Evolutionary conservation across 805 yeast species (phyloP).

Genomic region (Lipomyces anomalus): DNA sequence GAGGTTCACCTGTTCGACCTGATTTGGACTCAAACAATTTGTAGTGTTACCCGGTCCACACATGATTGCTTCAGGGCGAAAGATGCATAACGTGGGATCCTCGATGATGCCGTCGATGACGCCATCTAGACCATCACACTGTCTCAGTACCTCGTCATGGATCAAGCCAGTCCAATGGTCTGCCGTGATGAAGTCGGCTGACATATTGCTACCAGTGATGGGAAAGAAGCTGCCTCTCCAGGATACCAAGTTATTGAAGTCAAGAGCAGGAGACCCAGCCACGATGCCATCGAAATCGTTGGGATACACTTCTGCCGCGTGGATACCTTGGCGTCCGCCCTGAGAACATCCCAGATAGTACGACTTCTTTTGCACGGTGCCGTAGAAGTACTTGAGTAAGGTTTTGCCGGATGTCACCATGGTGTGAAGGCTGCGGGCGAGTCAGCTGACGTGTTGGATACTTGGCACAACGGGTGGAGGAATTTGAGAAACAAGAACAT

Average conservation of each 20-base stretch:
- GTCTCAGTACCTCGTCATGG: slow-evolving; percentile 1
- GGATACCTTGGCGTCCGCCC: slow-evolving; percentile 10
- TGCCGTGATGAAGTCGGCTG: not conserved
- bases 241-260: not conserved
- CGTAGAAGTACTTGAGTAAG: slow-evolving; percentile 5
- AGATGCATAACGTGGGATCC: slow-evolving; percentile 3
- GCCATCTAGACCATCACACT: slow-evolving; percentile 12
- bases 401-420: slow-evolving; percentile 4
- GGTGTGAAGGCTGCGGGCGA: slow-evolving; percentile 3
- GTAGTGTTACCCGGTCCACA: slow-evolving; percentile 4
- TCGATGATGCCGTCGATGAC: slow-evolving; percentile 9
- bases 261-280: slow-evolving; percentile 11
- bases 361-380: not conserved
- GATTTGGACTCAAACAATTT: not conserved
- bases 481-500: too few species aligned
- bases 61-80: not conserved
- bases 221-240: slow-evolving; percentile 3
- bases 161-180: not conserved
- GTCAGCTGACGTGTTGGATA: too few species aligned
- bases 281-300: slow-evolving; percentile 12
- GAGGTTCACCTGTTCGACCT: slow-evolving; percentile 1
- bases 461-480: too few species aligned
- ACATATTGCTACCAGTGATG: too few species aligned
- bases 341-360: slow-evolving; percentile 7
- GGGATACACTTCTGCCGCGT: slow-evolving; percentile 5